Evolutionary conservation across 2,329 filamentous ascomycete genomes (phyloP).

Genomic region (Fusarium kyushuense): DNA sequence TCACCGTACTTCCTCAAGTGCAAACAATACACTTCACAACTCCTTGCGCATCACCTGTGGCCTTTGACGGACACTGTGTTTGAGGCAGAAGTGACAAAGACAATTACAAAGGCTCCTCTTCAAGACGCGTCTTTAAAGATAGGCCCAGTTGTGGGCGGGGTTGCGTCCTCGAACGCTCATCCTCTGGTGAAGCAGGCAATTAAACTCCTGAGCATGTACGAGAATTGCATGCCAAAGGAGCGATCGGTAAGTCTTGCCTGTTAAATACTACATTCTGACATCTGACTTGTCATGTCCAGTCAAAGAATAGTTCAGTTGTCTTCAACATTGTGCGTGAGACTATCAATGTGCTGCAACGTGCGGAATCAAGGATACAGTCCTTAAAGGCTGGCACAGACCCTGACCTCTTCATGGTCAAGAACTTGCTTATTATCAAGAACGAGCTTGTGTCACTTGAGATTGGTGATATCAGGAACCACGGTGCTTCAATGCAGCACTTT

Average conservation of each 20-base stretch:
- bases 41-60: conserved; percentile 70
- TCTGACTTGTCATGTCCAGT: conserved; percentile 42
- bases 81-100: conserved; percentile 67
- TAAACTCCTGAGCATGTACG: conserved; percentile 71
- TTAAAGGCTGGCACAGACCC: conserved; percentile 74
- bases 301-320: conserved; percentile 66
- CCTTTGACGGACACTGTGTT: conserved; percentile 66
- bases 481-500: conserved; percentile 68
- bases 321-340: conserved; percentile 88
- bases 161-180: conserved; percentile 68
- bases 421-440: conserved; percentile 94
- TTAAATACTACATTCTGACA: neutral
- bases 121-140: conserved; percentile 64
- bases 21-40: conserved; percentile 66
- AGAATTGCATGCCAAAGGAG: conserved; percentile 73
- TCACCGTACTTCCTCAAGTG: conserved; percentile 65
- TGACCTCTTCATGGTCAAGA: conserved; percentile 93
- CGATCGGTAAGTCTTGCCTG: conserved; percentile 63
- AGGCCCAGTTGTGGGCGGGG: conserved; percentile 60
- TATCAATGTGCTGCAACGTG: conserved; percentile 83
- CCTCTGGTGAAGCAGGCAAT: conserved; percentile 69
- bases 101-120: conserved; percentile 63
- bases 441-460: conserved; percentile 97
- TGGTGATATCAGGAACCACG: conserved; percentile 70
- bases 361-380: conserved; percentile 76